phyloP scores from a whole-genome alignment of 2,329 filamentous ascomycete genomes.

The Epichloe amarillans region DNA sequence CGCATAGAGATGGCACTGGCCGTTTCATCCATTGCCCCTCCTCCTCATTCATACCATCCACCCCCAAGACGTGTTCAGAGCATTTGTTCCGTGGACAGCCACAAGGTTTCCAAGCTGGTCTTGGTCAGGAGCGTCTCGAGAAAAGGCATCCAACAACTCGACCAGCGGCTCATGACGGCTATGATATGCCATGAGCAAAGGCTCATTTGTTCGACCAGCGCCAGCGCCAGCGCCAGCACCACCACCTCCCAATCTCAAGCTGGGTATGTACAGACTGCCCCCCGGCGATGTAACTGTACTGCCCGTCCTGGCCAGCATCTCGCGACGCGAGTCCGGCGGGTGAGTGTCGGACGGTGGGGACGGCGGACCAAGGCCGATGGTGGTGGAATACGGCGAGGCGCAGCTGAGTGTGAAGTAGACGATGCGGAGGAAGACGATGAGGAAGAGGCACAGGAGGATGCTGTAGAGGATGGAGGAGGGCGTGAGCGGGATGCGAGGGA shows the following conservation, averaged over 20 bases:
- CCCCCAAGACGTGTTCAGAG: conserved; percentile 9
- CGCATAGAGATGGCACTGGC: no score
- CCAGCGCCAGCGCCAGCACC: neutral
- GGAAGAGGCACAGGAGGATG: conserved; percentile 1
- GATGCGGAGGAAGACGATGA: conserved; percentile 1
- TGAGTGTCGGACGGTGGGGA: no score
- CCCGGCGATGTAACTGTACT: neutral
- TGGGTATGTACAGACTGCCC: neutral
- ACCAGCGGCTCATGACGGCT: neutral
- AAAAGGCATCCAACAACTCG: conserved; percentile 1
- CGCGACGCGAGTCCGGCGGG: neutral
- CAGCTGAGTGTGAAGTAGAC: neutral
- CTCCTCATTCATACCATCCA: conserved; percentile 8
- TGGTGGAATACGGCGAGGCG: neutral
- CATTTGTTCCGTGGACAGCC: conserved; percentile 7
- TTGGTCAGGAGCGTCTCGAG: neutral
- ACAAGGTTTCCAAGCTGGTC: neutral
- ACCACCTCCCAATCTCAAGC: neutral
- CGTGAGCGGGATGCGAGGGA: neutral
- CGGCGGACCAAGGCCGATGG: neutral
- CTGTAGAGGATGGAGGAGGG: neutral
- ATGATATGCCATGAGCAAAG: neutral
- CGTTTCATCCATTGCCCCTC: no score
- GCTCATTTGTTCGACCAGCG: neutral
- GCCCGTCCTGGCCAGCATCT: neutral